Evolutionary conservation across 2,329 filamentous ascomycete genomes (phyloP), one percentile per base, ranked within the genome.

Genomic region (Cytospora schulzeri): DNA sequence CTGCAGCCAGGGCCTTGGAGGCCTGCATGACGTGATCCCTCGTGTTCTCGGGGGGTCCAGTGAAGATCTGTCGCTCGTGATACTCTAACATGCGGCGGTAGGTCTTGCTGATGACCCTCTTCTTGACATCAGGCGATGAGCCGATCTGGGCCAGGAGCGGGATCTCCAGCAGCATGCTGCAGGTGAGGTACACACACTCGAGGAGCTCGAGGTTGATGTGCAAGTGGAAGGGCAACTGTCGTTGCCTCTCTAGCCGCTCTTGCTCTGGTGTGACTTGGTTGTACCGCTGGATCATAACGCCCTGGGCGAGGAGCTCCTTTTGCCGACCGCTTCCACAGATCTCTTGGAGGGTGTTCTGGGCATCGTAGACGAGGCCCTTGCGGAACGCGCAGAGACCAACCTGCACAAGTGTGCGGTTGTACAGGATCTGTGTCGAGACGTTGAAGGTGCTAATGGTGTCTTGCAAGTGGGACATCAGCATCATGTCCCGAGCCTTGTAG

Each of bases 51-150:
- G 95, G 94, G 14, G 95, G 95, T 1, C 95, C 95, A 29, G 93
- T 98, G 83, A 99, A 99, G 77, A 99, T 97, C 78, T 99, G 95
- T 73, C 95, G 90, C 86, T 99, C 95, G 78, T 98, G 95, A 83
- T 99, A 99, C 80, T 99, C 96, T 71, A 99, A 87, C 91, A 99
- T 97, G 71, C 95, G 92, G 72, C 95, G 91, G 85, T 98, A 99
- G 3, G 95, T 98, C 87, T 99, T 99, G 85, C 93, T 97, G 77
- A 99, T 98, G 73, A 98, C 88, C 68, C 94, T 89, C 86, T 97
- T 97, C 86, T 92, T 96, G 77, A 98, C 88, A 76, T 99, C 95
- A 15, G 95, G 96, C 26, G 94, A 95, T 9, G 94, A 98, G 70
- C 95, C 95, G 41, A 94, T 96, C 80, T 98, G 95, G 57, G 95